phyloP scores from a whole-genome alignment of 202 grass and related monocot species.

The Panicum hallii region DNA sequence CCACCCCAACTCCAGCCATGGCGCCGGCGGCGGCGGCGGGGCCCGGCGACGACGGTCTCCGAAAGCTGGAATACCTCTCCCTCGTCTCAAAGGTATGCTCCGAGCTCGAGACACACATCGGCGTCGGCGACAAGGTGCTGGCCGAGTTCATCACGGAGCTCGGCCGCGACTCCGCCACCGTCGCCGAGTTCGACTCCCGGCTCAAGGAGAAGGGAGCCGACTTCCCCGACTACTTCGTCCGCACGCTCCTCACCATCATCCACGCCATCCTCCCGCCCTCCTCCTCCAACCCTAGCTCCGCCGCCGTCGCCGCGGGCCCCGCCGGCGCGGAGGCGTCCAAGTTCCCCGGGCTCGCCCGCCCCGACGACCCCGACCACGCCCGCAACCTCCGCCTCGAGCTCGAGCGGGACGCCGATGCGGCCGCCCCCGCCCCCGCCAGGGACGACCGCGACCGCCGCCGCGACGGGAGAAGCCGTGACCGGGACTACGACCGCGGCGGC shows the following conservation, averaged over 20 bases:
- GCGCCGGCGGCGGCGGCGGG: slow-evolving; percentile 40
- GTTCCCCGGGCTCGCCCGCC: slow-evolving; percentile 73
- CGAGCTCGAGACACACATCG: slow-evolving; percentile 92
- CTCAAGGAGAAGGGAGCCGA: slow-evolving; percentile 91
- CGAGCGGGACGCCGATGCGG: slow-evolving; percentile 56
- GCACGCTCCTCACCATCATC: slow-evolving; percentile 91
- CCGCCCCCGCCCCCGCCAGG: slow-evolving; percentile 30
- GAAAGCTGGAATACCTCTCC: slow-evolving; percentile 85
- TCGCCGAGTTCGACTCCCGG: slow-evolving; percentile 78
- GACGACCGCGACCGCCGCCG: slow-evolving; percentile 30
- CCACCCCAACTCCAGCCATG: slow-evolving; percentile 40
- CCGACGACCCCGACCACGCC: slow-evolving; percentile 74
- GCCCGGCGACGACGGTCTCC: slow-evolving; percentile 54
- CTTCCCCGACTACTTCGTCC: slow-evolving; percentile 91
- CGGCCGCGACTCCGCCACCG: slow-evolving; percentile 66
- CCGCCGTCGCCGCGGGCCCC: slow-evolving; percentile 23
- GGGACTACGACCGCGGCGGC: slow-evolving; percentile 27
- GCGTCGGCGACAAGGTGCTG: slow-evolving; percentile 90
- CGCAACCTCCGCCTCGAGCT: slow-evolving; percentile 79
- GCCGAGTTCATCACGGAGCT: slow-evolving; percentile 98
- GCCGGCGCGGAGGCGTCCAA: slow-evolving; percentile 30
- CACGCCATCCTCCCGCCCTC: slow-evolving; percentile 86
- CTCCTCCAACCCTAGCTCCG: slow-evolving; percentile 46
- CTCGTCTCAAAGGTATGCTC: slow-evolving; percentile 90
- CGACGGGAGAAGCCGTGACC: slow-evolving; percentile 42